Base-by-base conservation (phyloP, 805 yeast species). In the Yarrowia osloensis region DNA sequence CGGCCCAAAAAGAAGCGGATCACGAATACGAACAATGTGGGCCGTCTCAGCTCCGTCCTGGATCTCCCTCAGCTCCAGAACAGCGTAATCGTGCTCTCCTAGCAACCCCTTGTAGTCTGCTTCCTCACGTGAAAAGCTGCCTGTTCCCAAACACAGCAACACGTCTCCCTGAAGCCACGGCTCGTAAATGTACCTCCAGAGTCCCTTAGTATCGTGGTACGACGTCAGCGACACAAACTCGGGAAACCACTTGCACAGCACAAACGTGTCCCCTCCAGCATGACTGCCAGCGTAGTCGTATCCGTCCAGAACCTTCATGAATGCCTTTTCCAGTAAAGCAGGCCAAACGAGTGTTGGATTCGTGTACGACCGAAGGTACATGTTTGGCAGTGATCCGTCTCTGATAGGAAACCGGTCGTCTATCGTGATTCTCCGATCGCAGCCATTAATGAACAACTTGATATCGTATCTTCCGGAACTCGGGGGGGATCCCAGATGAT, bases 281-380 rank as follows among this genome's bases (percentile, higher is more conserved):
- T 91, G 90, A 0, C 97, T 90, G 0, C 97, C 97, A 0, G 74
- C 72, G 55, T 86, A 84, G n/a, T 79, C 78, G 71, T 88, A 88
- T 3, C 91, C 88, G 0, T 86, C 85, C 76, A 81, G 75, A 0
- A 88, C 74, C 71, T 85, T 84, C 68, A 91, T 77, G 72, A 85
- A 89, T 0, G 96, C 95, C 71, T 89, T 87, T 74, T 92, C 97
- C 0, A 90, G 70, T n/a, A 90, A 70, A 0, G 90, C 88, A 0
- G 93, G 93, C 89, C 91, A 87, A 3, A 70, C 70, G 2, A 84
- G 70, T 0, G 69, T 37, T 3, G 71, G 73, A 67, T 79, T 76
- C 2, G 77, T 66, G 4, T 70, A 67, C 4, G 85, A 82, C 22
- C 76, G 74, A 12, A 82, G 80, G 29, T 77, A 76, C 33, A 81